phyloP scores from a whole-genome alignment of 306 rosid species.

The Pyrus pyrifolia region DNA sequence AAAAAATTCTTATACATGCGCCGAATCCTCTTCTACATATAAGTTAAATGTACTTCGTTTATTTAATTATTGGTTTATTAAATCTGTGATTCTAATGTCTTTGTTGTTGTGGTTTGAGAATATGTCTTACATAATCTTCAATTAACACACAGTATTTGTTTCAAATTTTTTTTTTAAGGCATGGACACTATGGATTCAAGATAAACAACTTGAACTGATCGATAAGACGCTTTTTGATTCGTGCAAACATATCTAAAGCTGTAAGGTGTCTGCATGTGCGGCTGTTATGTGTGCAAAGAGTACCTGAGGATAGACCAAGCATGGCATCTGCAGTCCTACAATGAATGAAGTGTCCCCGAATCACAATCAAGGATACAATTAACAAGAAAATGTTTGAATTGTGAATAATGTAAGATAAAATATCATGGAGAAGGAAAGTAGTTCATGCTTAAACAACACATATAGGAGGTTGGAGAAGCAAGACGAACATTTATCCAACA shows the following conservation, averaged over 20 bases:
- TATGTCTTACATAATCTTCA: background rate
- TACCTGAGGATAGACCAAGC: slow-evolving; percentile 8
- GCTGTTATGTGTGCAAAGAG: slow-evolving; percentile 7
- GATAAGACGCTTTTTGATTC: background rate
- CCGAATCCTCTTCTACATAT: too few relatives aligned
- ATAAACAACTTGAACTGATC: background rate
- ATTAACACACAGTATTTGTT: too few relatives aligned
- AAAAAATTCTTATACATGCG: too few relatives aligned
- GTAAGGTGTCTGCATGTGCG: slow-evolving; percentile 17
- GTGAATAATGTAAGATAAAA: too few relatives aligned
- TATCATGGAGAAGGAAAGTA: too few relatives aligned
- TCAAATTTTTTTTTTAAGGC: slow-evolving; percentile 11
- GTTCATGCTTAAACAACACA: too few relatives aligned
- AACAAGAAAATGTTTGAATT: too few relatives aligned
- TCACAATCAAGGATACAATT: background rate
- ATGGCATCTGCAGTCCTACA: background rate
- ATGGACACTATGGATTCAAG: slow-evolving; percentile 21
- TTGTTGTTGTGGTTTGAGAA: too few relatives aligned
- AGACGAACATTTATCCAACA: background rate
- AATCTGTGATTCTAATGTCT: too few relatives aligned
- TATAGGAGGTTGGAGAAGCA: background rate
- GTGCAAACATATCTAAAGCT: background rate
- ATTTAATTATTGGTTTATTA: too few relatives aligned
- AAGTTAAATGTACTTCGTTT: too few relatives aligned
- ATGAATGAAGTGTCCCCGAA: background rate